Percentiles rank a stretch among this genome's conserved stretches.
phyloP scores from a whole-genome alignment of 345 rosid species.

The Brassica rapa region DNA sequence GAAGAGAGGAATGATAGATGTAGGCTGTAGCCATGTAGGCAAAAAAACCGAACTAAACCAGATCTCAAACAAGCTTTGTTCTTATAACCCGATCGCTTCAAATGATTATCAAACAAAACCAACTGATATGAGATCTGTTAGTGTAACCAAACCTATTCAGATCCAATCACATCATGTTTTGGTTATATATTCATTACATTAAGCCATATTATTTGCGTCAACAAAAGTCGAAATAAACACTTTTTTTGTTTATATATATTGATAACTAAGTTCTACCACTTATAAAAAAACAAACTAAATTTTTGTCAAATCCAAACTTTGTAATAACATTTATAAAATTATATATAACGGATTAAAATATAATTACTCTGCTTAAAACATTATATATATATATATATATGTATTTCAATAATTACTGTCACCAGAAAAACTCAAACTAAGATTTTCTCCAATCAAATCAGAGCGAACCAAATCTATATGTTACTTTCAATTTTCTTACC shows the following conservation, averaged over 20 bases:
- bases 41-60: background rate
- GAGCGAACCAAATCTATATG: background rate
- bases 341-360: background rate
- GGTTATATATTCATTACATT: background rate
- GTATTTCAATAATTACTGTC: background rate
- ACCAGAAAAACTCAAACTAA: background rate
- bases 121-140: background rate
- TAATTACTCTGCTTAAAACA: background rate
- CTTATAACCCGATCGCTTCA: background rate
- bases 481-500: slow-evolving; percentile 41
- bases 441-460: background rate
- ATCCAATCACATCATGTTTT: background rate
- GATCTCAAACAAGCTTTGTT: background rate
- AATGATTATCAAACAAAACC: background rate
- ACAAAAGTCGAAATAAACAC: background rate
- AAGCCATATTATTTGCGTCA: background rate
- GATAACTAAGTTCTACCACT: background rate
- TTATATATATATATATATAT: background rate
- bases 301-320: background rate
- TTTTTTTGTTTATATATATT: background rate
- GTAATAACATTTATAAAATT: background rate
- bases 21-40: background rate
- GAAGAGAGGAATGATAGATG: background rate
- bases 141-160: background rate
- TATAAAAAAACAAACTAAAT: background rate